Conservation (phyloP, 2,329 filamentous ascomycete genomes). For the Ophiostoma montium region DNA sequence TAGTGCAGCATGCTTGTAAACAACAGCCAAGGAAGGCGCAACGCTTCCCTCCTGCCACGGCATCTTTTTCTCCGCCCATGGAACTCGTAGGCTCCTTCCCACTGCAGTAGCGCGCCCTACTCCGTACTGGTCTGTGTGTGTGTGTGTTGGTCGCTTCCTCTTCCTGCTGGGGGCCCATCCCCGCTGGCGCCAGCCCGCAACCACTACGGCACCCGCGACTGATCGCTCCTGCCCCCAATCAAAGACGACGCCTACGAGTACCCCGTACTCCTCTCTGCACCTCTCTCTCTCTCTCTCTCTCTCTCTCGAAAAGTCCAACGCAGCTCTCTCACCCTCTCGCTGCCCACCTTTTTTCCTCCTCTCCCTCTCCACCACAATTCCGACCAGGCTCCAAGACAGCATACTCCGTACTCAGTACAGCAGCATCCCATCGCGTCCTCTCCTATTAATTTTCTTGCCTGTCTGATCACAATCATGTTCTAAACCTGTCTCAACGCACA, state of each 20-base stretch:
- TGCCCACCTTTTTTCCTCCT: not conserved
- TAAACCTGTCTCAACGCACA: not conserved
- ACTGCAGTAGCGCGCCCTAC: not conserved
- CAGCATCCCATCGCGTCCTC: not conserved
- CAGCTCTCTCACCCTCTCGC: not conserved
- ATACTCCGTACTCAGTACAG: no score
- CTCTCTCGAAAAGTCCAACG: not conserved
- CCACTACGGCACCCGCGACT: constrained; percentile 3
- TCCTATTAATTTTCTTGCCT: not conserved
- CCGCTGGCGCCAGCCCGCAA: constrained; percentile 2
- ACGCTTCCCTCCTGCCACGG: not conserved
- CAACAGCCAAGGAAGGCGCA: no score
- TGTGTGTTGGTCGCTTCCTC: not conserved
- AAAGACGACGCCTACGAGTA: not conserved
- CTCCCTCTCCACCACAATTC: not conserved
- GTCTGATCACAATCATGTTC: constrained; percentile 1
- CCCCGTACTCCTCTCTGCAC: not conserved
- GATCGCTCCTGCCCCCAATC: constrained; percentile 7
- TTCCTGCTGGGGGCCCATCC: not conserved
- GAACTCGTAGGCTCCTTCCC: not conserved
- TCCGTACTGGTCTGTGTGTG: not conserved
- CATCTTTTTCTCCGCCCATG: not conserved
- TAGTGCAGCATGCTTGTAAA: no score
- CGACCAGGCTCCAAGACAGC: not conserved
- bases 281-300: constrained; percentile 1